Evolutionary conservation across 441 rosid genomes (phyloP), one percentile per base, ranked within the genome.

Genomic region (Adansonia madagascariensis): DNA sequence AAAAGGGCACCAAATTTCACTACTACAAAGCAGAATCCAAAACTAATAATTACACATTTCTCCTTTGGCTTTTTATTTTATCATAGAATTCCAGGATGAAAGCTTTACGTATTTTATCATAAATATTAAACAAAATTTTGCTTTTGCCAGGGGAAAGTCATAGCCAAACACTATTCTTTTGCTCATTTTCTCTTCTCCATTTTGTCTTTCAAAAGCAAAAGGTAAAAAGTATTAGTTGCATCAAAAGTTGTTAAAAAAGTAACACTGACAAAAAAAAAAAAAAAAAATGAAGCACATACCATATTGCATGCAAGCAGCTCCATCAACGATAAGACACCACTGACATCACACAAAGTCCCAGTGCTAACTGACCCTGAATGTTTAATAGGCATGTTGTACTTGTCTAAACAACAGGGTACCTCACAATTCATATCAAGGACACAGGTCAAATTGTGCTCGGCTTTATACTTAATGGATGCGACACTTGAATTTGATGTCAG

Each of bases 221-320:
- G 8, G 7, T 24, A 55, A 24, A 65, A n/a, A 31, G 8, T 49
- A 49, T 5, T 3, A 52, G 17, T 1, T 52, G 18, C 17, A 14
- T 12, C 17, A 5, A 15, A 52, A 52, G 17, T n/a, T 4, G 17
- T n/a, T 52, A 52, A 14, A 52, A 14, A 6, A 4, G 18, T 14
- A 14, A 12, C 56, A 52, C 56, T 52, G 1, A n/a, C 17, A 4
- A 52, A 52, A 49, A 49, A 49, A 0, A 12, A 12, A 64, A 47
- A 47, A 66, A 18, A 27, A 0, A 24, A 44, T 24, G 53, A 78
- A 52, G 68, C 79, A 62, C 81, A 0, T 88, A 95, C 99, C 94
- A 86, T 83, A 71, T 84, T 85, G 89, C 84, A 74, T 7, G 96
- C 93, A 79, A 94, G 78, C 81, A 92, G 84, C 86, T 96, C 98